Percentiles rank a stretch among this genome's conserved stretches.
Conservation (phyloP, 257 asterid species). For the Gentiana macrophylla region DNA sequence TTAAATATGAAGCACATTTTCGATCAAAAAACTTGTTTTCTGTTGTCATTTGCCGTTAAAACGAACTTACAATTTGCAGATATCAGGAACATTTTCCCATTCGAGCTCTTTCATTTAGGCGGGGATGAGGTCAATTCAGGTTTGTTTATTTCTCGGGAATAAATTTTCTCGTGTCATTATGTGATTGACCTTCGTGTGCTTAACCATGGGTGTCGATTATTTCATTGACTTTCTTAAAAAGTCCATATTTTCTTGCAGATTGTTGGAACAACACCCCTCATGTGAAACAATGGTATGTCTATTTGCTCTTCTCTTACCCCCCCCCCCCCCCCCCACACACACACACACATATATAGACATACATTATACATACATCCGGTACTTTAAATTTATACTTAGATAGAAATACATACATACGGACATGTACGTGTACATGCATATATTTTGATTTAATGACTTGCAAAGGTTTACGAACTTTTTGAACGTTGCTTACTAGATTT, state of each 20-base stretch:
- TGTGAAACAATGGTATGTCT: slow-evolving; percentile 60
- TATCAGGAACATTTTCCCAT: slow-evolving; percentile 77
- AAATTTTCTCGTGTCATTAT: slow-evolving; percentile 2
- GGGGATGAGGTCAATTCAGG: slow-evolving; percentile 97
- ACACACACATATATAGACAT: too few species aligned
- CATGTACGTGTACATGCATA: too few species aligned
- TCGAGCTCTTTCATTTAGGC: slow-evolving; percentile 84
- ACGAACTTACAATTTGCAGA: slow-evolving; percentile 34
- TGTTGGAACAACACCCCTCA: slow-evolving; percentile 83
- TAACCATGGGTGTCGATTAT: too few species aligned
- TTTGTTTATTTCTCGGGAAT: slow-evolving; percentile 12
- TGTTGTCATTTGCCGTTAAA: slow-evolving; percentile 9
- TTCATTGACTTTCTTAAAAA: too few species aligned
- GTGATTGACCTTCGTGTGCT: neutral
- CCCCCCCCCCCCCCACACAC: fast-evolving
- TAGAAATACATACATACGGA: too few species aligned
- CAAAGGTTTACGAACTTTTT: too few species aligned
- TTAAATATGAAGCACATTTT: too few species aligned
- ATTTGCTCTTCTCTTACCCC: neutral
- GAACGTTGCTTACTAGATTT: too few species aligned
- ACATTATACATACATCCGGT: too few species aligned
- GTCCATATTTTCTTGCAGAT: slow-evolving; percentile 43
- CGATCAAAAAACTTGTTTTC: neutral
- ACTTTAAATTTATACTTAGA: too few species aligned
- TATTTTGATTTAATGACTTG: too few species aligned